Conservation (phyloP, 306 rosid genomes). For the Vigna radiata region DNA sequence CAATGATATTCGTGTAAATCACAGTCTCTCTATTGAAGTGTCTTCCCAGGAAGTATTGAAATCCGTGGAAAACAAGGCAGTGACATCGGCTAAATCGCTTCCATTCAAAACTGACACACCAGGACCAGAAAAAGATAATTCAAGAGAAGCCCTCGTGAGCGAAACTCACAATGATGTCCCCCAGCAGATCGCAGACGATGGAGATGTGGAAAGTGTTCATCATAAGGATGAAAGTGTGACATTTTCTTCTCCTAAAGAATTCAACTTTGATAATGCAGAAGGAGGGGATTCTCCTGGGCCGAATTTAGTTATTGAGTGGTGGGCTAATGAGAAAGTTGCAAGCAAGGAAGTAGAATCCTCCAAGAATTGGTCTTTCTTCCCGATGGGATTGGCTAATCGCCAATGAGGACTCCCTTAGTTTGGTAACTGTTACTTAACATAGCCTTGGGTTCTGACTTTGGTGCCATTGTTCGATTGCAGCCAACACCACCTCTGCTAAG, state of each 20-base stretch:
- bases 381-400: conserved; percentile 58
- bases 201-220: conserved; percentile 49
- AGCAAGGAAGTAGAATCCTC: conserved; percentile 59
- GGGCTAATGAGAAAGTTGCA: conserved; percentile 84
- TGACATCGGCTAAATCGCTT: conserved; percentile 39
- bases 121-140: conserved; percentile 43
- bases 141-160: conserved; percentile 35
- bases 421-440: conserved; percentile 20
- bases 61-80: conserved; percentile 49
- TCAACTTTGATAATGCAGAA: conserved; percentile 79
- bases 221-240: conserved; percentile 64
- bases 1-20: conserved; percentile 45
- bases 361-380: conserved; percentile 86
- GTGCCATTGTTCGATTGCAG: conserved; percentile 18
- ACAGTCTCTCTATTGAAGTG: conserved; percentile 53
- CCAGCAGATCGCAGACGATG: conserved; percentile 39
- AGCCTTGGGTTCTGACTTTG: conserved; percentile 35
- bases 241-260: conserved; percentile 78
- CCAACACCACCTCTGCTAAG: conserved; percentile 27
- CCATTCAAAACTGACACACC: conserved; percentile 37
- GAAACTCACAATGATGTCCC: conserved; percentile 53
- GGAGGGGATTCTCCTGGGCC: conserved; percentile 70
- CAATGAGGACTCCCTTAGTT: conserved; percentile 30
- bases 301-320: conserved; percentile 70
- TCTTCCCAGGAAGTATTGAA: conserved; percentile 42